A percentile compares a stretch with the other conserved stretches of the same genome.
Conservation (phyloP, 148 eudicot genomes). For the Arbutus unedo region DNA sequence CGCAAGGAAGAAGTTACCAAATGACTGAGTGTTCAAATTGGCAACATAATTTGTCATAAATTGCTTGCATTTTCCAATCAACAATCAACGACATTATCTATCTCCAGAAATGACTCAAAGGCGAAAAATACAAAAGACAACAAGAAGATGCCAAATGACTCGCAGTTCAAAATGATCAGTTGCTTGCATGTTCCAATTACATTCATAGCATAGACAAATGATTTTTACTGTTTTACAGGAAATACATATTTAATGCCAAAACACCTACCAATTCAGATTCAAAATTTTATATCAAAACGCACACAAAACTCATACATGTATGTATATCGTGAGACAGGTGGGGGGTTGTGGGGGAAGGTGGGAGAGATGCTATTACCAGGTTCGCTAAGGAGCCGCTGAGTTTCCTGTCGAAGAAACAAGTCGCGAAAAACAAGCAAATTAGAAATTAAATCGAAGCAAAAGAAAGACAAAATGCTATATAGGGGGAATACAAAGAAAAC, state of each 20-base stretch:
- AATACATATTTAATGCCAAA: background rate
- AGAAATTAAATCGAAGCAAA: background rate
- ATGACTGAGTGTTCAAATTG: background rate
- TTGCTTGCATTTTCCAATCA: background rate
- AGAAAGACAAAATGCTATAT: background rate
- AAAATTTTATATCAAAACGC: background rate
- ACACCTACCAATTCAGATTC: background rate
- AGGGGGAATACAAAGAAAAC: background rate
- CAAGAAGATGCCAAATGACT: no score
- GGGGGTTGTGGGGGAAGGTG: background rate
- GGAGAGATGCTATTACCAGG: conserved; percentile 47
- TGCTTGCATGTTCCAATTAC: no score
- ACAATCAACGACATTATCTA: background rate
- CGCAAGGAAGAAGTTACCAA: conserved; percentile 16
- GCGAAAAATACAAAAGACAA: no score
- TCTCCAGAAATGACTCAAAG: background rate
- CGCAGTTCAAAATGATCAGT: background rate
- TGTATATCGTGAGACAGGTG: no score
- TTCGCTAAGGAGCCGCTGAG: conserved; percentile 95
- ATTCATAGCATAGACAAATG: background rate
- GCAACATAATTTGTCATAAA: background rate
- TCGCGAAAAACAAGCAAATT: background rate
- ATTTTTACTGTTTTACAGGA: background rate
- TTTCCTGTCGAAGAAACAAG: conserved; percentile 51
- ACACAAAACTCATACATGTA: background rate